Base-by-base conservation (phyloP, 352 stramenopile genomes). In the Phytophthora sojae region DNA sequence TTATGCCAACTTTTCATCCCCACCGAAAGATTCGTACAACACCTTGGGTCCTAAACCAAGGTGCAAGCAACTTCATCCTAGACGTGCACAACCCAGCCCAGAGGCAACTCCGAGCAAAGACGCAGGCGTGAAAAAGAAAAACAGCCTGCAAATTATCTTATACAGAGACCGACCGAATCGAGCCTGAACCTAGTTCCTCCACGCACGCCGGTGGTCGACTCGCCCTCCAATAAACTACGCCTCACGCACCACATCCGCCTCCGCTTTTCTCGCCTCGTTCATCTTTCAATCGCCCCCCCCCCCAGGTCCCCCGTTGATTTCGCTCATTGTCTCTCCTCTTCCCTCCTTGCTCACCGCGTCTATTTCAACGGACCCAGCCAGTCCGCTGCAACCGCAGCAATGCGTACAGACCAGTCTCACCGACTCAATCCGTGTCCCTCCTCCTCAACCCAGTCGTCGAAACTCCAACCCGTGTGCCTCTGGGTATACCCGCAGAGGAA, bases 101-200 rank as follows among this genome's bases (percentile, higher is more conserved):
- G 26, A 6, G 26, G 26, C 26, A 29, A 29, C 26, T 29, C 26
- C 26, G 26, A 29, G 21, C 21, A 21, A 21, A 21, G 21, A 21
- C 21, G 21, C 26, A 67, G 62, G 60, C 12, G 21, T 53, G 52
- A 70, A 69, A 65, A 73, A 52, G 35, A 77, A 19, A 44, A 42
- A 42, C 35, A 42, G 35, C 12, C 56, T 70, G 59, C 65, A 69
- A 67, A 73, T 73, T 74, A 70, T 70, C 64, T 74, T 71, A 74
- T 63, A 73, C 60, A 49, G 35, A 74, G 50, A 68, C 57, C 42
- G 52, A 64, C 45, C 62, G 25, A 72, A 64, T 54, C 53, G 39
- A 61, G 67, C 57, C 54, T 58, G 23, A 71, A 64, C 47, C 57
- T 67, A 73, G 60, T 69, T 11, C 53, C 57, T 57, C 32, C 52